Base-by-base conservation (phyloP, 345 rosid species). In the Syzygium oleosum region DNA sequence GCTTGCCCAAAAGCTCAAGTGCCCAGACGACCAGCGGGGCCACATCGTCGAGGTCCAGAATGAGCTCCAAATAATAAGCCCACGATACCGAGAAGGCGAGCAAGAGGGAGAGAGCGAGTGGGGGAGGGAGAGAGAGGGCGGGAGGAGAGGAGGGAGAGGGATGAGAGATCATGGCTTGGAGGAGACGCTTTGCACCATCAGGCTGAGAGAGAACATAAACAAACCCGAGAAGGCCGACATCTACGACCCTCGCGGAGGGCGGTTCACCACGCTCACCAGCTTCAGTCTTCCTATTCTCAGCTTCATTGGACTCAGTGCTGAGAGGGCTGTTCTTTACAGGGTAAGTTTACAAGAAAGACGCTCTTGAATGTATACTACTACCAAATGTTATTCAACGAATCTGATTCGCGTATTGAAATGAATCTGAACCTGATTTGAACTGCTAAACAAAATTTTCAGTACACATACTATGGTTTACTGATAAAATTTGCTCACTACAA, bases 181-280 rank as follows among this genome's bases (percentile, higher is more conserved):
- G 68, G 98, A 94, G 87, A 93, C 95, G 7, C 73, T 92, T 61
- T 94, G 96, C 92, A 85, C 95, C 27, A 85, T 90, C 59, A 93
- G 91, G 88, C 56, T 95, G 23, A 91, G 51, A 54, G 93, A 92
- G 87, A 92, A 92, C 77, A 87, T 94, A n/a, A 87, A 91, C 49
- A 90, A 92, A 52, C 95, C 98, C 31, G 88, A 90, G 52, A 89
- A 85, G 11, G 94, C 94, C 1, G 98, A 94, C 87, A 27, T 92
- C 25, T 96, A 90, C 85, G 94, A 93, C 92, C 93, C 96, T n/a
- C 91, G 92, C 8, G 95, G 90, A 4, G 99, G 96, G 7, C 93
- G 96, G 54, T 86, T 95, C 90, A 92, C 92, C 86, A 91, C 91
- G 87, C 79, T 94, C 56, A 93, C 94, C 89, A 89, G 95, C 89